These are phyloP conservation scores for Falciphora oryzae DNA, from an alignment of 2,329 filamentous ascomycete species.

Conservation along the genomic window DNA sequence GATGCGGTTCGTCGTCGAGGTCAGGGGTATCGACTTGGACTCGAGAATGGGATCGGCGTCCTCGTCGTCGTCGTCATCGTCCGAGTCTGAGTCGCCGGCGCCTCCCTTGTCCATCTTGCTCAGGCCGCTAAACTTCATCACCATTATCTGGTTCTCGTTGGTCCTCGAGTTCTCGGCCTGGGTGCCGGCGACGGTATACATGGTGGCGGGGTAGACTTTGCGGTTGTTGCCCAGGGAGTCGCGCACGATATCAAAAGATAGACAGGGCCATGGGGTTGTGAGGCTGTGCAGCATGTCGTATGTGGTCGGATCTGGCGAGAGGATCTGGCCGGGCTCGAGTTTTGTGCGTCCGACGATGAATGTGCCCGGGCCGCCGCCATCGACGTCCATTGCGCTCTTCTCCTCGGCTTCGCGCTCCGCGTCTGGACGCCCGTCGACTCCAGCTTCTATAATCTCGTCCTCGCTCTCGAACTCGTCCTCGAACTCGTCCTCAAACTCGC, in stretches of 20 bases:
- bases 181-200: slow-evolving; percentile 92
- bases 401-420: slow-evolving; percentile 90
- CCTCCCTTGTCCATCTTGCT: slow-evolving; percentile 74
- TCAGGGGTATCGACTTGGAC: slow-evolving; percentile 80
- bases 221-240: slow-evolving; percentile 84
- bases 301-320: slow-evolving; percentile 86
- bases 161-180: slow-evolving; percentile 73
- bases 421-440: slow-evolving; percentile 87
- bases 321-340: slow-evolving; percentile 82
- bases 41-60: slow-evolving; percentile 85
- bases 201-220: slow-evolving; percentile 88
- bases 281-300: slow-evolving; percentile 97
- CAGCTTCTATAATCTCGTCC: slow-evolving; percentile 90
- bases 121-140: slow-evolving; percentile 92
- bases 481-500: slow-evolving; percentile 93
- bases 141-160: slow-evolving; percentile 88
- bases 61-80: slow-evolving; percentile 69
- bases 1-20: slow-evolving; percentile 88
- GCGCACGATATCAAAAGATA: slow-evolving; percentile 88
- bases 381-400: slow-evolving; percentile 81
- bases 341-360: slow-evolving; percentile 95
- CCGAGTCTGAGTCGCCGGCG: slow-evolving; percentile 59
- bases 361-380: slow-evolving; percentile 62
- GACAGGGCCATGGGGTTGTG: slow-evolving; percentile 91
- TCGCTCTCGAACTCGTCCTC: slow-evolving; percentile 84